Evolutionary conservation across 1,284 basidiomycete genomes (phyloP).

Genomic region (Trametes sp.): DNA sequence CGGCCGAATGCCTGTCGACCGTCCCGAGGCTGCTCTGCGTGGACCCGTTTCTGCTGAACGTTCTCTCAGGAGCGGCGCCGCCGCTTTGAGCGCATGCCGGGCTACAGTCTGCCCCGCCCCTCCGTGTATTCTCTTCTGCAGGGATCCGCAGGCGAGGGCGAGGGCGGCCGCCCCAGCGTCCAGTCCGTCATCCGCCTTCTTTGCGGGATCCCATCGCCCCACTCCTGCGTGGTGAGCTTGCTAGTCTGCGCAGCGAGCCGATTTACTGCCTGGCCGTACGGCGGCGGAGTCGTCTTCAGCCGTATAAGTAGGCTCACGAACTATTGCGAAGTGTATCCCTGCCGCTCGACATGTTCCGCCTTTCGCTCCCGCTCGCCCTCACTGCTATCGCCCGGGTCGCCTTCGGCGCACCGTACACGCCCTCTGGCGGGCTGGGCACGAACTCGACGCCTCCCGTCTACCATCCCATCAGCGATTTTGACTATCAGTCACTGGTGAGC

Average conservation of each 20-base stretch:
- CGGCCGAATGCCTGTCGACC: not conserved
- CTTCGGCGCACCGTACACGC: constrained; percentile 37
- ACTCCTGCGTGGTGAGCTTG: too few species aligned
- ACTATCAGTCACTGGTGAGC: constrained; percentile 64
- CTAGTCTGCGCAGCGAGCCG: not conserved
- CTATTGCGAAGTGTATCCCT: too few species aligned
- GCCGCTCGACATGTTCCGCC: constrained; percentile 9
- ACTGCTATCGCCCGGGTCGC: constrained; percentile 9
- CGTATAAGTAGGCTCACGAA: not conserved
- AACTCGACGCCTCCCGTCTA: constrained; percentile 55
- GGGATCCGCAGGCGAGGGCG: not conserved
- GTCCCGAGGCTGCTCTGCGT: not conserved
- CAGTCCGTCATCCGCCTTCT: constrained; percentile 6
- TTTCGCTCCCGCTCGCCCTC: constrained; percentile 14
- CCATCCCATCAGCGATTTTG: constrained; percentile 60
- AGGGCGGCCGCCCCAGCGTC: not conserved
- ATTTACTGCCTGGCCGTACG: not conserved
- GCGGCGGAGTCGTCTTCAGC: not conserved
- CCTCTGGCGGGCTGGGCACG: constrained; percentile 51
- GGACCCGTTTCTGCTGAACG: not conserved
- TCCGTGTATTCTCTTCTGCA: not conserved
- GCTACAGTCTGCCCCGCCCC: not conserved
- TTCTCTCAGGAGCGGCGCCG: constrained; percentile 2
- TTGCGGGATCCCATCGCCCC: not conserved
- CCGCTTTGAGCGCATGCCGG: not conserved